Percentiles rank a stretch among this genome's conserved stretches.
phyloP scores from a whole-genome alignment of 1,139 yeast species.

The Yamadazyma sp. region DNA sequence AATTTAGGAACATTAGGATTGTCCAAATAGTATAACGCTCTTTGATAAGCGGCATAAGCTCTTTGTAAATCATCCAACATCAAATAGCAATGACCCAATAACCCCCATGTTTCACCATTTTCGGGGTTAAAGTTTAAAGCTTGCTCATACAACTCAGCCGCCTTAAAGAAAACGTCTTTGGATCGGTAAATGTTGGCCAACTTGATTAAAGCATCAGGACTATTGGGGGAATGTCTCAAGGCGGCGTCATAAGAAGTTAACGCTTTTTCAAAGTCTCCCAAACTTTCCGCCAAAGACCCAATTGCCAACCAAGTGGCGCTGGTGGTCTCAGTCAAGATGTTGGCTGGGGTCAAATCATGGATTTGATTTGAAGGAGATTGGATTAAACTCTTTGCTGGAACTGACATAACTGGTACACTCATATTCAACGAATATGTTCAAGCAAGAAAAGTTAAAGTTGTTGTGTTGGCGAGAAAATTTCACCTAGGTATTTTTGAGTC shows the following conservation, averaged over 20 bases:
- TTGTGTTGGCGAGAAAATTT: slow-evolving; percentile 2
- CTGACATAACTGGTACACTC: slow-evolving; percentile 5
- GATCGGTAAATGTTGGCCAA: slow-evolving; percentile 87
- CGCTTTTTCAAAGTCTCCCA: slow-evolving; percentile 89
- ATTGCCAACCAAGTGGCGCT: slow-evolving; percentile 93
- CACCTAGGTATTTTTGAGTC: slow-evolving; percentile 1
- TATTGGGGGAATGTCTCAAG: slow-evolving; percentile 79
- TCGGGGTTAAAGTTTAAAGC: slow-evolving; percentile 81
- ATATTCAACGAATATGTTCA: no score
- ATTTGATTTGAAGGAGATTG: slow-evolving; percentile 8
- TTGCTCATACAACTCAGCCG: slow-evolving; percentile 89
- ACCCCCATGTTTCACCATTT: slow-evolving; percentile 97
- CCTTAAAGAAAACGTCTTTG: slow-evolving; percentile 86
- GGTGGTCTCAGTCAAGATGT: slow-evolving; percentile 59
- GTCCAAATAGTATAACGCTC: slow-evolving; percentile 85
- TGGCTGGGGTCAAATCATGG: slow-evolving; percentile 14
- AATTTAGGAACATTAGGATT: slow-evolving; percentile 95
- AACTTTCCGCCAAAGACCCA: slow-evolving; percentile 84
- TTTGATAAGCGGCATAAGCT: slow-evolving; percentile 95
- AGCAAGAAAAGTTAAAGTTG: background rate
- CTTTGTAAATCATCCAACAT: slow-evolving; percentile 95
- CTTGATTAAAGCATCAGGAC: slow-evolving; percentile 80
- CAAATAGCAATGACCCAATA: slow-evolving; percentile 92
- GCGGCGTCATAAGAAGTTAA: slow-evolving; percentile 89
- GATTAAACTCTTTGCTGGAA: slow-evolving; percentile 1